These are phyloP conservation scores for Penicillium longicatenatum DNA, from an alignment of 495 filamentous ascomycete genomes.

Conservation along the genomic window DNA sequence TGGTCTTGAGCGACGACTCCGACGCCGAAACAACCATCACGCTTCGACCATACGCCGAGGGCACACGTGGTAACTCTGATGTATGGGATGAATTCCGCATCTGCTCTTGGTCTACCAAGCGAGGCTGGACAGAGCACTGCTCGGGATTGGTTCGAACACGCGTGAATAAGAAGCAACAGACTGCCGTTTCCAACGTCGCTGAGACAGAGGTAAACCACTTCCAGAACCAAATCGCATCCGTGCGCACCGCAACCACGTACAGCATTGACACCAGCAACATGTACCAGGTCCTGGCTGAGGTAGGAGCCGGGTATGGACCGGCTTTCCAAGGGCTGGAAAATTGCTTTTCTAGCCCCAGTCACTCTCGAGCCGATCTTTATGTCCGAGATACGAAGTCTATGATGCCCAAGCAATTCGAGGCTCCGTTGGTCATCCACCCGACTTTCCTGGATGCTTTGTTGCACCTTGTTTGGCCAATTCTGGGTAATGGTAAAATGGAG, in stretches of 20 bases:
- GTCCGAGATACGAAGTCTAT: conserved; percentile 27
- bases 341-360: conserved; percentile 19
- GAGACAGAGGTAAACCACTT: conserved; percentile 18
- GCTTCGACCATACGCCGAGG: conserved; percentile 41
- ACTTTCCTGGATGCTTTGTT: conserved; percentile 32
- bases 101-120: conserved; percentile 32
- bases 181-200: conserved; percentile 15
- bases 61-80: conserved; percentile 38
- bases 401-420: conserved; percentile 34
- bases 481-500: conserved; percentile 42
- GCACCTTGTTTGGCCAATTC: conserved; percentile 40
- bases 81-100: conserved; percentile 43
- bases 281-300: conserved; percentile 27
- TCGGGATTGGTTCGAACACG: conserved; percentile 27
- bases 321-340: conserved; percentile 29
- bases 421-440: conserved; percentile 27
- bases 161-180: conserved; percentile 20
- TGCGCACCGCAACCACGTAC: conserved; percentile 18
- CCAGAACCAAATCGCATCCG: conserved; percentile 11
- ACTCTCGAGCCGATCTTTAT: conserved; percentile 24
- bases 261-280: conserved; percentile 23
- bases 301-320: conserved; percentile 26
- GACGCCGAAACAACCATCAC: conserved; percentile 45
- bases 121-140: conserved; percentile 41
- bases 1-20: conserved; percentile 42